These are phyloP conservation scores for Lentinula guzmanii DNA, from an alignment of 768 basidiomycete species.

Conservation along the genomic window DNA sequence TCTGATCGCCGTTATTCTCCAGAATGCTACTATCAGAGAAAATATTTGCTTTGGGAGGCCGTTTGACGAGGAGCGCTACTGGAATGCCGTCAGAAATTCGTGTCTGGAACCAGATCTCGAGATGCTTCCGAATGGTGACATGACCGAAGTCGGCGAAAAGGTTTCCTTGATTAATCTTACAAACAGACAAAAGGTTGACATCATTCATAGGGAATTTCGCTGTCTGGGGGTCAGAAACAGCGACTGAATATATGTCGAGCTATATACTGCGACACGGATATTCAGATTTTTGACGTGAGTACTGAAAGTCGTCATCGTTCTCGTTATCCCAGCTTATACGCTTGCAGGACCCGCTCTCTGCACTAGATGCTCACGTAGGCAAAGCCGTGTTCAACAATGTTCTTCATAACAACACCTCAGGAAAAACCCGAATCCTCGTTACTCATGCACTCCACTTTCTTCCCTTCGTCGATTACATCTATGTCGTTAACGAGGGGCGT, in stretches of 20 bases:
- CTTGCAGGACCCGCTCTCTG: constrained; percentile 72
- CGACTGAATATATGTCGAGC: constrained; percentile 82
- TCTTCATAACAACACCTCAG: constrained; percentile 51
- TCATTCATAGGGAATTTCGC: constrained; percentile 61
- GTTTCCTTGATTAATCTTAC: constrained; percentile 10
- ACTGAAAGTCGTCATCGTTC: background rate
- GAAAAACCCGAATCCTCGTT: constrained; percentile 82
- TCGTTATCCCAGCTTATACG: background rate
- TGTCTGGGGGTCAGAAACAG: constrained; percentile 79
- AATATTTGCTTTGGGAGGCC: constrained; percentile 86
- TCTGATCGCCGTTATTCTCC: background rate
- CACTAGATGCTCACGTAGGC: constrained; percentile 90
- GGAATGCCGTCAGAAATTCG: constrained; percentile 71
- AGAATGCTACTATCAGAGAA: constrained; percentile 83
- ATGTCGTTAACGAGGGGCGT: constrained; percentile 67
- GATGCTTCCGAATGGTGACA: constrained; percentile 69
- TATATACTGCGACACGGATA: constrained; percentile 80
- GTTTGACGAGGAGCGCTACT: constrained; percentile 77
- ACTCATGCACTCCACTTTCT: constrained; percentile 92
- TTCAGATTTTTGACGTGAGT: constrained; percentile 76
- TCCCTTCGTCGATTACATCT: constrained; percentile 82
- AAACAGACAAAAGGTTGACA: background rate
- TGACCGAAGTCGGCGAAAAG: constrained; percentile 82
- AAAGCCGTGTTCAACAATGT: constrained; percentile 84
- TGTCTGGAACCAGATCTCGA: constrained; percentile 79